Conservation (phyloP, 1,139 yeast species). For the Diutina scorzettiae region DNA sequence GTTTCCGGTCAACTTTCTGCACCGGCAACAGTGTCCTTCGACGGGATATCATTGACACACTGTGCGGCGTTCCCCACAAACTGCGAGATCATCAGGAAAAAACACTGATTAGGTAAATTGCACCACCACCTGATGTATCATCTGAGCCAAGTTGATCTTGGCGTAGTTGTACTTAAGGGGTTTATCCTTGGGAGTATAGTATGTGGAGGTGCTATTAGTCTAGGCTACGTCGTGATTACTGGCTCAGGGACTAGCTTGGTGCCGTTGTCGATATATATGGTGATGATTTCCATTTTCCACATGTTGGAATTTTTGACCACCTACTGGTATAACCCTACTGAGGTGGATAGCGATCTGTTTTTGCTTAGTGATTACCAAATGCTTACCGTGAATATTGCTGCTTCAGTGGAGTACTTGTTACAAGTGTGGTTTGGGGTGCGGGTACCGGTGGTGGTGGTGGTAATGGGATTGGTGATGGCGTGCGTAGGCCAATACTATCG, state of each 20-base stretch:
- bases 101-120: no score
- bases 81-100: no score
- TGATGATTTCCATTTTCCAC: constrained; percentile 51
- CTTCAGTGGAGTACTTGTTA: not conserved
- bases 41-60: no score
- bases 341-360: constrained; percentile 66
- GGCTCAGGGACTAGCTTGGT: constrained; percentile 14
- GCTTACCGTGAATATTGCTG: not conserved
- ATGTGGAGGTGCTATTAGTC: constrained; percentile 10
- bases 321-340: constrained; percentile 53
- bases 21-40: no score
- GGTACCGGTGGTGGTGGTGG: not conserved
- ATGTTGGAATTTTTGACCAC: constrained; percentile 73
- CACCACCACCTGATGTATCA: constrained; percentile 8
- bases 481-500: constrained; percentile 56
- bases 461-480: constrained; percentile 37
- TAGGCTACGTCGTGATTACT: constrained; percentile 4
- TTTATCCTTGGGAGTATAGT: constrained; percentile 17
- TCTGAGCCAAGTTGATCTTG: constrained; percentile 19
- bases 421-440: not conserved
- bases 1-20: no score
- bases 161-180: constrained; percentile 23
- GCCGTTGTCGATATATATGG: constrained; percentile 8
- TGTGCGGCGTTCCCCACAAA: no score
- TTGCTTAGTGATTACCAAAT: constrained; percentile 43